These are phyloP conservation scores for Coffea canephora DNA, from an alignment of 257 asterid species.

Conservation along the genomic window DNA sequence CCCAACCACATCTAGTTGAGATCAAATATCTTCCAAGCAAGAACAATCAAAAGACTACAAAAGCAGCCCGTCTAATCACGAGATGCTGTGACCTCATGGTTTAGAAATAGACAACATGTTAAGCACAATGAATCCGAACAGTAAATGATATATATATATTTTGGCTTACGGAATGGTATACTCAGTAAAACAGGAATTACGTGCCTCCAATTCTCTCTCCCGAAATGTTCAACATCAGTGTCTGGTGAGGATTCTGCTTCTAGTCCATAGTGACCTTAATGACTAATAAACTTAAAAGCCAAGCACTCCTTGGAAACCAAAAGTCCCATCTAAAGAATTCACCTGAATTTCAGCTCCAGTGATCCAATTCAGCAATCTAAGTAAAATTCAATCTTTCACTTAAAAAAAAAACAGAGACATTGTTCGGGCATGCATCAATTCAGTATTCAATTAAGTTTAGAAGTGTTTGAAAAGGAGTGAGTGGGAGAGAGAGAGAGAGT, in stretches of 20 bases:
- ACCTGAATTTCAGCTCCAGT: background rate
- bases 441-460: background rate
- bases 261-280: too few species aligned
- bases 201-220: too few species aligned
- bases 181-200: background rate
- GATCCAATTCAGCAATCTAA: background rate
- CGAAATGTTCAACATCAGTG: too few species aligned
- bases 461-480: background rate
- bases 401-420: background rate
- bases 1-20: background rate
- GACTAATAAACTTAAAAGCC: background rate
- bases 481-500: conserved; percentile 14
- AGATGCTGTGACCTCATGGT: too few species aligned
- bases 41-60: background rate
- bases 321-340: background rate
- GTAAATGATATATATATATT: background rate
- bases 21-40: background rate
- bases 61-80: background rate
- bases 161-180: background rate
- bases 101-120: too few species aligned
- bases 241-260: background rate
- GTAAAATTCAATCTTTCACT: background rate
- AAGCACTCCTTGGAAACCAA: background rate
- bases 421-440: background rate
- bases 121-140: background rate